A percentile compares a stretch with the other conserved stretches of the same genome.
Evolutionary conservation across 108 stramenopile genomes (phyloP).

Genomic region (Conticribra weissflogii): DNA sequence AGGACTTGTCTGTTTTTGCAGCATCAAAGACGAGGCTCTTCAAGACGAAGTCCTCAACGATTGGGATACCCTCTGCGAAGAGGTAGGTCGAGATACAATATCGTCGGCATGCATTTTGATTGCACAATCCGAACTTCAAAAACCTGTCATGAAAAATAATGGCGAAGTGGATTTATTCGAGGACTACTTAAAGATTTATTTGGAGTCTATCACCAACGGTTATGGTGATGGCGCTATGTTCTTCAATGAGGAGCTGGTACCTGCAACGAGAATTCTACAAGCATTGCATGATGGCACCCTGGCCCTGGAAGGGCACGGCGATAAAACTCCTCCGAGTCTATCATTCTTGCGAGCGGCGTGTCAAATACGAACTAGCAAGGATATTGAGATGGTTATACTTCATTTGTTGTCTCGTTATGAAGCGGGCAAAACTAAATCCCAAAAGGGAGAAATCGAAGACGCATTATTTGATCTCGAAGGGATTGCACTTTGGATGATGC

Average conservation of each 20-base stretch:
- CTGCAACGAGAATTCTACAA: slow-evolving; percentile 15
- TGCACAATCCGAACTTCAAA: slow-evolving; percentile 6
- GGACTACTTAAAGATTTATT: slow-evolving; percentile 14
- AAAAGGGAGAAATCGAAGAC: slow-evolving; percentile 8
- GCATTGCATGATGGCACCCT: slow-evolving; percentile 14
- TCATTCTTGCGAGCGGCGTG: slow-evolving; percentile 13
- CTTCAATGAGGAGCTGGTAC: slow-evolving; percentile 20
- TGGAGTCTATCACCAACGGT: background rate
- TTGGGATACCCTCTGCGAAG: slow-evolving; percentile 21
- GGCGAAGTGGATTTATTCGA: slow-evolving; percentile 22
- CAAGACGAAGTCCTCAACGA: slow-evolving; percentile 28
- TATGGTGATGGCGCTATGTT: slow-evolving; percentile 18
- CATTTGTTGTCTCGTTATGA: slow-evolving; percentile 14
- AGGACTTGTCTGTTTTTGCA: slow-evolving; percentile 37
- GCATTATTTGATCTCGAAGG: slow-evolving; percentile 15
- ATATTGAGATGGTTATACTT: slow-evolving; percentile 27
- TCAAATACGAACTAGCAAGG: slow-evolving; percentile 11
- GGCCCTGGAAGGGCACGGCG: background rate
- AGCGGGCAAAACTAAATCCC: background rate
- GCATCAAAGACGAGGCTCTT: slow-evolving; percentile 20
- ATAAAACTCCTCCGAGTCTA: background rate
- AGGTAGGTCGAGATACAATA: slow-evolving; percentile 22
- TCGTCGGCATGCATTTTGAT: slow-evolving; percentile 15
- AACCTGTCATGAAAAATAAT: slow-evolving; percentile 14
- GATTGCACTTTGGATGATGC: slow-evolving; percentile 19